Base-by-base conservation (phyloP, 2,329 filamentous ascomycete genomes). In the Fusarium musae region DNA sequence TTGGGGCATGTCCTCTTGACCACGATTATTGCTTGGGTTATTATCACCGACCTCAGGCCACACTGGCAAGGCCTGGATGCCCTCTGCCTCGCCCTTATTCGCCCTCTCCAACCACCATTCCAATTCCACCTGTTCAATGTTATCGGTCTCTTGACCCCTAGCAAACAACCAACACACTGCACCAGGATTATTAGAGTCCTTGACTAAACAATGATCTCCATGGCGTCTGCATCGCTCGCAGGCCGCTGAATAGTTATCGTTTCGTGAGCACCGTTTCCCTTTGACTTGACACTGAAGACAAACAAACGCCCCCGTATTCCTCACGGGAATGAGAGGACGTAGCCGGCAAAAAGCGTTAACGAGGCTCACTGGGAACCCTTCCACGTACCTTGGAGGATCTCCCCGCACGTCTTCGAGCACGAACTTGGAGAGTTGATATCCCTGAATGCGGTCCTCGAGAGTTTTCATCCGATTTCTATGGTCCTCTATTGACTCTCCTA, bases 141-240 rank as follows among this genome's bases (percentile, higher is more conserved):
- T 34, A 26, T 34, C 50, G 4, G 40, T 34, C 23, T 40, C 28
- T 9, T 68, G 54, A 10, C 30, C 42, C 21, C 52, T 34, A 19
- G 59, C 57, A 47, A 75, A 69, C 36, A n/a, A 19, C 52, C 26
- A 56, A 32, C 43, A 59, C 9, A 36, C 28, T 9, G 59, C 86
- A 53, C 90, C 82, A 6, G 90, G 85, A 76, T 91, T 88, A 79
- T 91, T 88, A 63, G 16, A 40, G 28, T 43, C 82, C 72, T 90
- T 84, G 19, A 71, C 75, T 34, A 73, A 73, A 69, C 73, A 83
- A 63, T 26, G 73, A 53, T 72, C 69, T 15, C 75, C 78, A 54
- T 77, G 79, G 60, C 70, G 65, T 46, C 34, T 63, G 36, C 74
- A 80, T 63, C 74, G 76, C 54, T 54, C 61, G 58, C 74, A 80